phyloP scores from a whole-genome alignment of 2,329 filamentous ascomycete genomes.

The Cytospora leucostoma region DNA sequence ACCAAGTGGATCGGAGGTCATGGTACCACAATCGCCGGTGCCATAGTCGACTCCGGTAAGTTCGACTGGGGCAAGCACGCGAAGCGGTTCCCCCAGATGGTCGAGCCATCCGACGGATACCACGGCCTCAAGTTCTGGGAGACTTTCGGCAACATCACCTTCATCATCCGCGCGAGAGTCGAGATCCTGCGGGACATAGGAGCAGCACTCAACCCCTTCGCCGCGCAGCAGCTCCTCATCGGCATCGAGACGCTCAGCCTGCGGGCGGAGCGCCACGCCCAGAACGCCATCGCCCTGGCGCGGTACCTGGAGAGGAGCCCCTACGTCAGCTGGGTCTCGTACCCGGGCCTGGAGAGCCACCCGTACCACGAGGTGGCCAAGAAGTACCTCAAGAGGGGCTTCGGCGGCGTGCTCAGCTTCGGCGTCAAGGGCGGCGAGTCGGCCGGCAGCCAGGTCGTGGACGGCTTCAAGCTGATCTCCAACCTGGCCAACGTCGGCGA shows the following conservation, averaged over 20 bases:
- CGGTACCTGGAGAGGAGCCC: conserved; percentile 80
- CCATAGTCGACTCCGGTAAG: conserved; percentile 85
- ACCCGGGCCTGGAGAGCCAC: conserved; percentile 84
- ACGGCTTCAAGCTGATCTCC: conserved; percentile 91
- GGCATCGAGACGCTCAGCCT: conserved; percentile 89
- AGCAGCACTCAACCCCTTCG: conserved; percentile 82
- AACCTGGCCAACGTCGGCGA: conserved; percentile 97
- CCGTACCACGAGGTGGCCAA: conserved; percentile 77
- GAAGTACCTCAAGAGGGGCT: conserved; percentile 82
- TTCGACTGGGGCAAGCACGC: conserved; percentile 91
- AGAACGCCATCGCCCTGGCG: conserved; percentile 79
- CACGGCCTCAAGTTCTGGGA: conserved; percentile 95
- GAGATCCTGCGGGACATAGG: conserved; percentile 90
- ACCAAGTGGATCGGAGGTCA: conserved; percentile 98
- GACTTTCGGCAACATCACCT: conserved; percentile 80
- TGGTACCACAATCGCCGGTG: conserved; percentile 85
- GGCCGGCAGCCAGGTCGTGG: conserved; percentile 86
- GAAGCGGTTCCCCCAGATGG: conserved; percentile 87
- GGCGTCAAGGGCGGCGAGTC: conserved; percentile 85
- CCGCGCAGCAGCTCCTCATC: conserved; percentile 85
- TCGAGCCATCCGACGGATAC: conserved; percentile 85
- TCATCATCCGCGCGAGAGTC: conserved; percentile 81
- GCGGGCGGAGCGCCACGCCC: conserved; percentile 81
- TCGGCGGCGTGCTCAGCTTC: conserved; percentile 88
- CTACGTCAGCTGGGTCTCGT: conserved; percentile 90